A percentile compares a stretch with the other conserved stretches of the same genome.
These are phyloP conservation scores for Rhodotorula sp. DNA, from an alignment of 1,284 basidiomycete species.

Conservation along the genomic window DNA sequence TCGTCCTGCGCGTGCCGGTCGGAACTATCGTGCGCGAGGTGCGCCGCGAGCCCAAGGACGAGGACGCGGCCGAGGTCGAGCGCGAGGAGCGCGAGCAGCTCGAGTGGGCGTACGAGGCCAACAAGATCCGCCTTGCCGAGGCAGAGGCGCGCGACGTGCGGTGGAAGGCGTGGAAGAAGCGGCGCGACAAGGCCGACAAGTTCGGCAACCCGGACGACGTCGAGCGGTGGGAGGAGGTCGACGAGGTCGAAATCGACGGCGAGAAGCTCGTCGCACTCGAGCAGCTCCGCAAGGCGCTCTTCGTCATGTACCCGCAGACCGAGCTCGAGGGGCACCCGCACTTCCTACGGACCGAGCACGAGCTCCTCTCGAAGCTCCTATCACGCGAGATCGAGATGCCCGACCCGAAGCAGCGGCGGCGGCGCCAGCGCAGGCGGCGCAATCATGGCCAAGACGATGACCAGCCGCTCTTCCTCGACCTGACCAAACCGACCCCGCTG, in stretches of 20 bases:
- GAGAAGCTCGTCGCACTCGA: conserved; percentile 22
- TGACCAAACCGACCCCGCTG: conserved; percentile 54
- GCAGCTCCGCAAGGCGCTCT: conserved; percentile 34
- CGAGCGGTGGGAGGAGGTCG: conserved; percentile 32
- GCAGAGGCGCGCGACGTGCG: conserved; percentile 36
- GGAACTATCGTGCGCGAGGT: conserved; percentile 73
- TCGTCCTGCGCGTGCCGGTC: conserved; percentile 75
- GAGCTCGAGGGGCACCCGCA: conserved; percentile 36
- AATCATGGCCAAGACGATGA: conserved; percentile 52
- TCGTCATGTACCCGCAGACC: conserved; percentile 43
- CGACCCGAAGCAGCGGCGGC: conserved; percentile 40
- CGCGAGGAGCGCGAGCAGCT: conserved; percentile 64
- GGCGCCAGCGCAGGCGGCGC: conserved; percentile 50
- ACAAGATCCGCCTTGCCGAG: conserved; percentile 36
- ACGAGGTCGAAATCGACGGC: conserved; percentile 19
- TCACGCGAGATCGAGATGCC: conserved; percentile 37
- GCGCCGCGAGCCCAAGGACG: conserved; percentile 61
- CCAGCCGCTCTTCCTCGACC: conserved; percentile 64
- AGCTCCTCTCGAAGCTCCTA: conserved; percentile 37
- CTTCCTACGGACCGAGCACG: conserved; percentile 38
- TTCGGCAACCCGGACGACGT: conserved; percentile 18
- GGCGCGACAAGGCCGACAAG: conserved; percentile 28
- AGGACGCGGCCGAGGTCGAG: conserved; percentile 58
- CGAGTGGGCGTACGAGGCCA: conserved; percentile 55
- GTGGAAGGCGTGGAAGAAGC: conserved; percentile 40